These are phyloP conservation scores for Aspergillus melleus DNA, from an alignment of 2,329 filamentous ascomycete genomes.

Conservation along the genomic window DNA sequence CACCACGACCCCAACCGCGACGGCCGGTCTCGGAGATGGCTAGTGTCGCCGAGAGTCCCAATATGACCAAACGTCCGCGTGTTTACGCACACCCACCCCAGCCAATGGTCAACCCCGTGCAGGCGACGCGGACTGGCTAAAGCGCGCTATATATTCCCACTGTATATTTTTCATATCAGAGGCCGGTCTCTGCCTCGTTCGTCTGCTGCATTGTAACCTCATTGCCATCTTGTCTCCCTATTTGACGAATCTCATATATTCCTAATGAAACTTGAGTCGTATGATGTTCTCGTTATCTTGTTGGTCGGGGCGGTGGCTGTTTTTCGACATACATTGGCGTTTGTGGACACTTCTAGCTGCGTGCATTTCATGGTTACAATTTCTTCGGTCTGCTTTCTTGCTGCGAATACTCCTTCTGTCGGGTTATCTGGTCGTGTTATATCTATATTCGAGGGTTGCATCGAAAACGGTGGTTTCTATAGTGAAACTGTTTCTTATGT, in stretches of 20 bases:
- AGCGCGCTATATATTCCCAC: not conserved
- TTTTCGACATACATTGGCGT: slow-evolving; percentile 5
- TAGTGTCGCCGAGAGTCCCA: slow-evolving; percentile 53
- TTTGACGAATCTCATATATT: slow-evolving; percentile 10
- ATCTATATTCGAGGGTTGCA: not conserved
- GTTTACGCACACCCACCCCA: slow-evolving; percentile 53
- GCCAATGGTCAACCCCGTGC: slow-evolving; percentile 51
- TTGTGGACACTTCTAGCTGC: not conserved
- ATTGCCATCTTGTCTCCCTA: slow-evolving; percentile 7
- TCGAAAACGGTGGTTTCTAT: not conserved
- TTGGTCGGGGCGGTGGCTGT: slow-evolving; percentile 3
- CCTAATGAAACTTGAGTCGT: slow-evolving; percentile 12
- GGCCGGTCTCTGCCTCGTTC: slow-evolving; percentile 1
- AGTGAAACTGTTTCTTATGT: not conserved
- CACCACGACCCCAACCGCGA: slow-evolving; percentile 47
- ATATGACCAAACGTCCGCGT: slow-evolving; percentile 59
- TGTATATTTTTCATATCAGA: slow-evolving; percentile 5
- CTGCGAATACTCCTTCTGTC: slow-evolving; percentile 10
- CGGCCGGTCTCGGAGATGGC: slow-evolving; percentile 63
- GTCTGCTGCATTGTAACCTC: not conserved
- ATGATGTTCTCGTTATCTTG: slow-evolving; percentile 10
- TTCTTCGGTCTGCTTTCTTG: not conserved
- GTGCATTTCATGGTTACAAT: not conserved
- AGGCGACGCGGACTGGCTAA: slow-evolving; percentile 44
- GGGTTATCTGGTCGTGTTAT: not conserved